Conservation (phyloP, 352 stramenopile genomes). For the Elongisporangium prolatum region DNA sequence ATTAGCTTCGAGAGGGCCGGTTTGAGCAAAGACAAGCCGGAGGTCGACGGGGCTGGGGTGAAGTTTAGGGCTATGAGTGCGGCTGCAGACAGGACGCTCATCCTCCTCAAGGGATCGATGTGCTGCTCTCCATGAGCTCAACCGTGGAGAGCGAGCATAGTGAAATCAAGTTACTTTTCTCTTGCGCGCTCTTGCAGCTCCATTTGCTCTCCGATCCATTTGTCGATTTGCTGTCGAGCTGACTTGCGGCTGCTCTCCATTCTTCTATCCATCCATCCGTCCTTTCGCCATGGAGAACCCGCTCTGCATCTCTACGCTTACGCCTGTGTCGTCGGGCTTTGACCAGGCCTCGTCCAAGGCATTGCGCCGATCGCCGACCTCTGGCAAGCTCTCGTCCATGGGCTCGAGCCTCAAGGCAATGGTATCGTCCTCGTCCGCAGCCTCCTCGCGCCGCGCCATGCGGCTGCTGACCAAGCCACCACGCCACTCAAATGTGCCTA, state of each 20-base stretch:
- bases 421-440: conserved; percentile 7
- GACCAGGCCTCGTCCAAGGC: conserved; percentile 3
- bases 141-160: background rate
- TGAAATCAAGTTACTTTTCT: background rate
- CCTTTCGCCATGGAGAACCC: conserved; percentile 28
- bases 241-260: background rate
- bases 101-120: background rate
- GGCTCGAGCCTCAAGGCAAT: conserved; percentile 27
- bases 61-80: background rate
- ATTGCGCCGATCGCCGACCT: conserved; percentile 55
- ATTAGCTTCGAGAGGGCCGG: background rate
- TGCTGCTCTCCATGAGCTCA: background rate
- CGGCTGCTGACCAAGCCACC: conserved; percentile 47
- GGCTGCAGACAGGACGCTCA: background rate
- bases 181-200: background rate
- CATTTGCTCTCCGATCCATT: background rate
- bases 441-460: background rate
- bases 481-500: conserved; percentile 57
- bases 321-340: conserved; percentile 15
- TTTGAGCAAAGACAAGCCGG: background rate
- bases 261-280: background rate
- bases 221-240: background rate
- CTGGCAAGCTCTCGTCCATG: conserved; percentile 38
- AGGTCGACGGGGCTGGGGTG: background rate
- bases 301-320: conserved; percentile 19